Evolutionary conservation across 2,329 filamentous ascomycete genomes (phyloP).

Genomic region (Talaromyces marneffei): DNA sequence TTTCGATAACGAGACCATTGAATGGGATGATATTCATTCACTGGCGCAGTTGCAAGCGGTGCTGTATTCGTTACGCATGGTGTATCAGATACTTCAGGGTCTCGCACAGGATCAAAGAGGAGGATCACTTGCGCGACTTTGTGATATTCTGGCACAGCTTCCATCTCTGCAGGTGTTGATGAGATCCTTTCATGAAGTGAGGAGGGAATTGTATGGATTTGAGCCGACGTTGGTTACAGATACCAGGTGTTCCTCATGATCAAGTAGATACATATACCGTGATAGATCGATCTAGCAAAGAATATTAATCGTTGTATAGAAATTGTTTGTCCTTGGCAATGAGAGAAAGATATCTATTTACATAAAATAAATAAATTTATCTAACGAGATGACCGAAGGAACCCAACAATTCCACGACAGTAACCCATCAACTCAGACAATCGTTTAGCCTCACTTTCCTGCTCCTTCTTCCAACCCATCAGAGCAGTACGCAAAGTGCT

Average conservation of each 20-base stretch:
- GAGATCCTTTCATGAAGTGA: constrained; percentile 22
- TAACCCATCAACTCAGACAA: constrained; percentile 76
- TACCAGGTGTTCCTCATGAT: not conserved
- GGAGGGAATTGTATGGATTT: constrained; percentile 9
- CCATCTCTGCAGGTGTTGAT: constrained; percentile 28
- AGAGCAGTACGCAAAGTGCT: constrained; percentile 54
- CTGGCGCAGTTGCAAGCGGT: constrained; percentile 55
- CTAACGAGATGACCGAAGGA: constrained; percentile 58
- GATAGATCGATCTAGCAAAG: not conserved
- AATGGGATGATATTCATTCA: constrained; percentile 59
- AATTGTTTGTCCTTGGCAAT: not conserved
- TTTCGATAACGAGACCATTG: constrained; percentile 25
- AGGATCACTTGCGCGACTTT: constrained; percentile 12
- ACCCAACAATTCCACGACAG: constrained; percentile 77
- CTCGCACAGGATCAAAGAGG: constrained; percentile 24
- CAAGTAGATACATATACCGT: not conserved
- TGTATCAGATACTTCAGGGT: constrained; percentile 46
- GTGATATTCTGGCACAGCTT: constrained; percentile 22
- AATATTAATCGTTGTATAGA: not conserved
- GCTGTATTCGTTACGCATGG: constrained; percentile 58
- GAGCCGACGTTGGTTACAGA: not conserved
- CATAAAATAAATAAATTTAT: not conserved
- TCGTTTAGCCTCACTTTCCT: constrained; percentile 64
- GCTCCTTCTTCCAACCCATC: constrained; percentile 63
- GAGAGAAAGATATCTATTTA: not conserved